These are phyloP conservation scores for Nemania diffusa DNA, from an alignment of 2,329 filamentous ascomycete species.

Conservation along the genomic window DNA sequence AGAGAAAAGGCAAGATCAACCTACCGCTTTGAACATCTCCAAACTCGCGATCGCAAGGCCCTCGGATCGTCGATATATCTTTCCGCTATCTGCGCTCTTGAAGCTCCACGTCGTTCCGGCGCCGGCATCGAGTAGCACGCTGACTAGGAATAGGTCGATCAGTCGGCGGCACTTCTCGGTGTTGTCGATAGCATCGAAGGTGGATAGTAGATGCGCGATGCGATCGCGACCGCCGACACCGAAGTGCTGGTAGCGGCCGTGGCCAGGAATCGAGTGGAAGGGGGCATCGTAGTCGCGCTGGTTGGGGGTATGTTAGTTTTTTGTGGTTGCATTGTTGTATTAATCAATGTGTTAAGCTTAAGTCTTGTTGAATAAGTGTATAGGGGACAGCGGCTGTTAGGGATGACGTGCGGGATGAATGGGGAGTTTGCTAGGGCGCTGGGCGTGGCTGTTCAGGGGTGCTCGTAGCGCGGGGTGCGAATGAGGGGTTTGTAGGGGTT, in stretches of 20 bases:
- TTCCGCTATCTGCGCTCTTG: constrained; percentile 88
- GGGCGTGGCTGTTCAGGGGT: constrained; percentile 12
- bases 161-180: constrained; percentile 57
- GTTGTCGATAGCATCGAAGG: constrained; percentile 53
- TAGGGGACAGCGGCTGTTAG: neutral
- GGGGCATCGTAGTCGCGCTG: constrained; percentile 51
- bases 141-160: constrained; percentile 74
- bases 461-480: constrained; percentile 15
- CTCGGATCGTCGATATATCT: constrained; percentile 81
- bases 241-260: constrained; percentile 72
- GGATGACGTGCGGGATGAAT: neutral
- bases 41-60: constrained; percentile 67
- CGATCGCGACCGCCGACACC: constrained; percentile 65
- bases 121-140: constrained; percentile 85
- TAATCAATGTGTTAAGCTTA: neutral
- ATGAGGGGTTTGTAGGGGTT: constrained; percentile 22
- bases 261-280: constrained; percentile 60
- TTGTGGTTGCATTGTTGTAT: neutral
- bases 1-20: constrained; percentile 12
- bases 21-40: constrained; percentile 88
- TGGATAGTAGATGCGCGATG: constrained; percentile 49
- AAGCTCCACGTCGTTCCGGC: constrained; percentile 93
- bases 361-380: neutral
- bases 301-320: constrained; percentile 39
- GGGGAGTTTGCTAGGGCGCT: constrained; percentile 42